Evolutionary conservation across 768 basidiomycete genomes (phyloP).

Genomic region (Clitopilus passeckerianus): DNA sequence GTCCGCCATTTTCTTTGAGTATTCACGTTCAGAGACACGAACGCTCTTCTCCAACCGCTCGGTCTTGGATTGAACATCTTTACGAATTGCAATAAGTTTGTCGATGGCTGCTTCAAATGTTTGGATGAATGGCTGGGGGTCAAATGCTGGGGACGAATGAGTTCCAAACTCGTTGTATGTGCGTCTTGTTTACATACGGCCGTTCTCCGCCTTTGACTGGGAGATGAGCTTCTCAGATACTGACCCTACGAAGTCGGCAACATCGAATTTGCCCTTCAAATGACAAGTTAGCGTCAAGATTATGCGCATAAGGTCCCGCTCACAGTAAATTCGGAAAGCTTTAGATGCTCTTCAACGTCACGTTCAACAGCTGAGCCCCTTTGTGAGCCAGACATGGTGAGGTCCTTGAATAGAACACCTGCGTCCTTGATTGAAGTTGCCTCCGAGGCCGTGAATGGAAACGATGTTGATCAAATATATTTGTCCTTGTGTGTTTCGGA

Average conservation of each 20-base stretch:
- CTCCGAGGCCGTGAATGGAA: not conserved
- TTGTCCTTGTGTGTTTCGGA: slow-evolving; percentile 13
- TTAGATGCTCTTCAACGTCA: slow-evolving; percentile 46
- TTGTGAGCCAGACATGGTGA: slow-evolving; percentile 9
- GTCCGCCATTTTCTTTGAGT: slow-evolving; percentile 91
- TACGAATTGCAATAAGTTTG: slow-evolving; percentile 78
- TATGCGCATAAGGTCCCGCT: not conserved
- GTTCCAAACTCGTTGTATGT: not conserved
- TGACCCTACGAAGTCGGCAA: slow-evolving; percentile 82
- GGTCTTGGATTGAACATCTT: slow-evolving; percentile 86
- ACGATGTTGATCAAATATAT: slow-evolving; percentile 9
- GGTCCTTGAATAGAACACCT: not conserved
- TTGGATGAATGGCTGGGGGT: slow-evolving; percentile 87
- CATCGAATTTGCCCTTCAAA: slow-evolving; percentile 80
- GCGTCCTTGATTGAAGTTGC: not conserved
- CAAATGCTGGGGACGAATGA: slow-evolving; percentile 60
- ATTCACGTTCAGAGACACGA: slow-evolving; percentile 83
- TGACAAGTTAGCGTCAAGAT: slow-evolving; percentile 1
- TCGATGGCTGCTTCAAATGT: slow-evolving; percentile 93
- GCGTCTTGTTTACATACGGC: slow-evolving; percentile 44
- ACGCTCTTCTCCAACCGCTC: slow-evolving; percentile 93
- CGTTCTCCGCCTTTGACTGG: slow-evolving; percentile 78
- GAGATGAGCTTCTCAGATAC: slow-evolving; percentile 86
- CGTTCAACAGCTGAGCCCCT: slow-evolving; percentile 36
- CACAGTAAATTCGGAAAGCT: slow-evolving; percentile 54